These are phyloP conservation scores for Aspergillus sojae DNA, from an alignment of 2,329 filamentous ascomycete genomes.

Conservation along the genomic window DNA sequence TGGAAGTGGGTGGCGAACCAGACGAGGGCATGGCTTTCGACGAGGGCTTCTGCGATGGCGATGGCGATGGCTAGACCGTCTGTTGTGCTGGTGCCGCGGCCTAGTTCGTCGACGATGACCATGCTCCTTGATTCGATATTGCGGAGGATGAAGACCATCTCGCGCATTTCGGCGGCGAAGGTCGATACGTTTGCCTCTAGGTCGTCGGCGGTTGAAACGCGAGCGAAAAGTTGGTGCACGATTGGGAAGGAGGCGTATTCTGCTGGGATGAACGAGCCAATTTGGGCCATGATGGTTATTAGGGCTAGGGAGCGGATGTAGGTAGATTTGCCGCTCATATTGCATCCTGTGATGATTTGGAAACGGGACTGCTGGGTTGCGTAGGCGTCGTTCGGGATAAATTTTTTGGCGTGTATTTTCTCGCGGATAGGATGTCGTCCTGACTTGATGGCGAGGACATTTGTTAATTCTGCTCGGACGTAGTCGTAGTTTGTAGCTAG, in stretches of 20 bases:
- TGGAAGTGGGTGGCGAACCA: slow-evolving; percentile 96
- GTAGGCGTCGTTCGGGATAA: slow-evolving; percentile 89
- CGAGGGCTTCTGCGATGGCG: slow-evolving; percentile 83
- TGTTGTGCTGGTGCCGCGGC: slow-evolving; percentile 82
- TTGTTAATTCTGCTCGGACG: slow-evolving; percentile 68
- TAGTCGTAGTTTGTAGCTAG: slow-evolving; percentile 70
- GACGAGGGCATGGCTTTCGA: slow-evolving; percentile 75
- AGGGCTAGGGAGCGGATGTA: slow-evolving; percentile 87
- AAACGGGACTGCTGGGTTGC: slow-evolving; percentile 78
- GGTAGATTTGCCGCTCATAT: slow-evolving; percentile 97
- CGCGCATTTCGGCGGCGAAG: slow-evolving; percentile 92
- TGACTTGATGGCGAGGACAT: slow-evolving; percentile 70
- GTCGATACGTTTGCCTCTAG: slow-evolving; percentile 91
- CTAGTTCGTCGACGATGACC: slow-evolving; percentile 87
- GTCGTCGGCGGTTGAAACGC: slow-evolving; percentile 82
- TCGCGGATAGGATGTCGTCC: slow-evolving; percentile 80
- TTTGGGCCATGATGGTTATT: slow-evolving; percentile 88
- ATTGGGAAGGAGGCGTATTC: slow-evolving; percentile 80
- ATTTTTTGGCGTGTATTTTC: slow-evolving; percentile 68
- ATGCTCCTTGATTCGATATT: slow-evolving; percentile 78
- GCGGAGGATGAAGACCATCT: slow-evolving; percentile 87
- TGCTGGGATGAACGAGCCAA: slow-evolving; percentile 88
- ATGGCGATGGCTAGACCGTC: slow-evolving; percentile 90
- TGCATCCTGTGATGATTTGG: slow-evolving; percentile 92
- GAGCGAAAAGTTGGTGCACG: slow-evolving; percentile 80